Conservation (phyloP, 352 stramenopile species). For the Globisporangium cystogenes region DNA sequence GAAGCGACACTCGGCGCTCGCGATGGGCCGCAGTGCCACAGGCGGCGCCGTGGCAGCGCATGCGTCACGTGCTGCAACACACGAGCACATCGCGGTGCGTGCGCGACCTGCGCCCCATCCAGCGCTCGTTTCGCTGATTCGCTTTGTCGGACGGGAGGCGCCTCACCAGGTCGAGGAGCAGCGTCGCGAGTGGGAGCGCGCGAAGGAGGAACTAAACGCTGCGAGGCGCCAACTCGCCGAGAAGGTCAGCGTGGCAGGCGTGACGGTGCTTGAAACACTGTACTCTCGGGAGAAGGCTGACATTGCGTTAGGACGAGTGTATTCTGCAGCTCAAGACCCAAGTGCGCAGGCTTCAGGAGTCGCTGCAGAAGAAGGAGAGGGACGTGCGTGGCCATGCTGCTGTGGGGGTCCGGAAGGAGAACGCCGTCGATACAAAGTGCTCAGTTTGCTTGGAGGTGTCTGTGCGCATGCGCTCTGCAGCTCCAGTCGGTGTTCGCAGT, state of each 20-base stretch:
- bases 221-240: slow-evolving; percentile 39
- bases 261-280: no score
- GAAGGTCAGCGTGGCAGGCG: no score
- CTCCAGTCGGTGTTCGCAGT: slow-evolving; percentile 54
- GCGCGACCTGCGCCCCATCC: not conserved
- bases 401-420: no score
- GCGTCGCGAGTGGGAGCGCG: slow-evolving; percentile 47
- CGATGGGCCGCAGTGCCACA: slow-evolving; percentile 4
- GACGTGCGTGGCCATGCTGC: slow-evolving; percentile 23
- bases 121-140: not conserved
- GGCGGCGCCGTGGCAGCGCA: not conserved
- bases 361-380: slow-evolving; percentile 60
- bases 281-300: no score
- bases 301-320: slow-evolving; percentile 32
- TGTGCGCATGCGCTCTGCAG: slow-evolving; percentile 16
- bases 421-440: no score
- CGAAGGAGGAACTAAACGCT: slow-evolving; percentile 40
- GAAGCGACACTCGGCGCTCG: not conserved
- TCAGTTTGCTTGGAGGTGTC: not conserved
- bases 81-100: slow-evolving; percentile 12
- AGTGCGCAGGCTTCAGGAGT: slow-evolving; percentile 47
- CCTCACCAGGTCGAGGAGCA: slow-evolving; percentile 43
- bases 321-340: slow-evolving; percentile 58
- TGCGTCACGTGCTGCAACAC: not conserved
- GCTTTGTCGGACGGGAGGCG: not conserved